These are phyloP conservation scores for Glycine soja DNA, from an alignment of 306 rosid genomes.

Conservation along the genomic window DNA sequence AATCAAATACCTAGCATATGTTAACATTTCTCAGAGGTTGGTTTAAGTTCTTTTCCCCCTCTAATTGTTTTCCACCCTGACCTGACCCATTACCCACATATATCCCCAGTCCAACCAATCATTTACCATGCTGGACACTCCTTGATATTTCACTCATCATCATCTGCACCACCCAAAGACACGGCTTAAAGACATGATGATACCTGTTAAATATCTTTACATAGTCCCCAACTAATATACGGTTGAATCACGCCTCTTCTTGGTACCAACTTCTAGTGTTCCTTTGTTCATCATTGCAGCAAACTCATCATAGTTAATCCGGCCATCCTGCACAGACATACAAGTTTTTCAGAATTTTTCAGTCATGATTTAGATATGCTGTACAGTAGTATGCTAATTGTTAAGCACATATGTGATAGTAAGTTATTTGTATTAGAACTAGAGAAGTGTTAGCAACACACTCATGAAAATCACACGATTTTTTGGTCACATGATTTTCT, in stretches of 20 bases:
- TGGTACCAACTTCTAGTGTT: constrained; percentile 66
- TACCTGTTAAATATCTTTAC: constrained; percentile 1
- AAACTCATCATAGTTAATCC: constrained; percentile 92
- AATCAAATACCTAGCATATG: constrained; percentile 31
- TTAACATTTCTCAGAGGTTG: constrained; percentile 39
- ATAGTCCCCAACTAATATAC: constrained; percentile 18
- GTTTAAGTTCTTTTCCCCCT: constrained; percentile 13
- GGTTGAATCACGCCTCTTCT: constrained; percentile 72
- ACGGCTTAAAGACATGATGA: constrained; percentile 15
- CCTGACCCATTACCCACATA: constrained; percentile 33
- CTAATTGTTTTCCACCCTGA: constrained; percentile 38
- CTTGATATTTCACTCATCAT: constrained; percentile 36
- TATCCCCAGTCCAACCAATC: constrained; percentile 45
- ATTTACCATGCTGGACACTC: not conserved
- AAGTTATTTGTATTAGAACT: not conserved
- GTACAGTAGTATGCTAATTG: not conserved
- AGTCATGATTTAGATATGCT: constrained; percentile 2
- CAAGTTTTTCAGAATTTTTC: not conserved
- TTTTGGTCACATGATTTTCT: too few species aligned
- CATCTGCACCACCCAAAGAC: constrained; percentile 21
- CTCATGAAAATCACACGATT: too few species aligned
- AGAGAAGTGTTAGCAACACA: not conserved
- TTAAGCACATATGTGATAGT: not conserved
- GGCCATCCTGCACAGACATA: constrained; percentile 72
- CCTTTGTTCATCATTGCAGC: constrained; percentile 99